These are phyloP conservation scores for Penicillium desertorum DNA, from an alignment of 495 filamentous ascomycete genomes.

Conservation along the genomic window DNA sequence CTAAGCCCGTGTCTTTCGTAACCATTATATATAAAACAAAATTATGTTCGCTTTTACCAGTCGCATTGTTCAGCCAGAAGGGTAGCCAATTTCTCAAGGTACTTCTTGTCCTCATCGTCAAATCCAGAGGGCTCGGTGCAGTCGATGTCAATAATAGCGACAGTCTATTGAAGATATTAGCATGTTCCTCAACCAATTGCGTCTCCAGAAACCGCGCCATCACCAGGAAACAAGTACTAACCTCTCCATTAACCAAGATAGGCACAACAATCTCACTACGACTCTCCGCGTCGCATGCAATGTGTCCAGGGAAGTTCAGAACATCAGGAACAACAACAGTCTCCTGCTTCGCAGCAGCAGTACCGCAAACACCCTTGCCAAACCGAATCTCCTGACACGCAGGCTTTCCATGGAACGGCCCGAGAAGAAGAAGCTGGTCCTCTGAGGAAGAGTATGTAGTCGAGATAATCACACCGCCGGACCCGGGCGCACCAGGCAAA, in stretches of 20 bases:
- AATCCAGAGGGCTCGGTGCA: constrained; percentile 71
- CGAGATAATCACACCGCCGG: constrained; percentile 23
- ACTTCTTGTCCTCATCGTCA: constrained; percentile 67
- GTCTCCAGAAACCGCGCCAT: neutral
- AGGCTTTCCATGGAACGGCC: constrained; percentile 85
- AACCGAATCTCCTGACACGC: constrained; percentile 85
- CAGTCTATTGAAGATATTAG: constrained; percentile 48
- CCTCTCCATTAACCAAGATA: constrained; percentile 60
- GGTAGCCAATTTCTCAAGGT: constrained; percentile 66
- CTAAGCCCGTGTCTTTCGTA: constrained; percentile 1
- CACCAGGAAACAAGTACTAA: constrained; percentile 26
- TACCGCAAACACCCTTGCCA: constrained; percentile 79
- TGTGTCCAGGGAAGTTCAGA: constrained; percentile 77
- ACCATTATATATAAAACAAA: neutral
- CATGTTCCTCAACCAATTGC: constrained; percentile 14
- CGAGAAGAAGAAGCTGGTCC: constrained; percentile 62
- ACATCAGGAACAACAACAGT: constrained; percentile 79
- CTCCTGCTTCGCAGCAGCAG: constrained; percentile 60
- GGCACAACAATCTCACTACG: constrained; percentile 92
- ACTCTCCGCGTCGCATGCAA: constrained; percentile 82
- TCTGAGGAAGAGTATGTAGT: constrained; percentile 28
- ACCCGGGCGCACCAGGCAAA: constrained; percentile 11
- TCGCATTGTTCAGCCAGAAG: constrained; percentile 69
- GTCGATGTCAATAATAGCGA: constrained; percentile 88
- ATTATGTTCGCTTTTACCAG: constrained; percentile 50